Conservation (phyloP, 805 yeast genomes). For the Brettanomyces nanus region DNA sequence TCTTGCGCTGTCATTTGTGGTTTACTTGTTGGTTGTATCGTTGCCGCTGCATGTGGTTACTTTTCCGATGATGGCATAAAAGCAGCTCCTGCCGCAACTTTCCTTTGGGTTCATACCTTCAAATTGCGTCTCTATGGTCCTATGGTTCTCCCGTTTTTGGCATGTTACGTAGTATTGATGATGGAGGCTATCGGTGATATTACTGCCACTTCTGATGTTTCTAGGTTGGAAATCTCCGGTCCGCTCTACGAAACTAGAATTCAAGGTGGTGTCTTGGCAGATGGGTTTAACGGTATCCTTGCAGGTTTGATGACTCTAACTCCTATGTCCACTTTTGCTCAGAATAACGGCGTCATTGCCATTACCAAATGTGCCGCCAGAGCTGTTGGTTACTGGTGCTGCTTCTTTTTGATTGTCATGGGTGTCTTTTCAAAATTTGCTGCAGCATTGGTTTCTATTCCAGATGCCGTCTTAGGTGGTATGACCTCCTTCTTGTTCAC, state of each 20-base stretch:
- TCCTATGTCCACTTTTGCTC: constrained; percentile 92
- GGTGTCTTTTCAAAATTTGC: constrained; percentile 84
- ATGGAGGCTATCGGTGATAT: constrained; percentile 95
- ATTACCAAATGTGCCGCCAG: constrained; percentile 88
- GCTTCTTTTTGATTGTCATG: constrained; percentile 70
- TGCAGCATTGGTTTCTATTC: constrained; percentile 81
- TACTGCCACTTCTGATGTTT: constrained; percentile 90
- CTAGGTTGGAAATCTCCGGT: constrained; percentile 79
- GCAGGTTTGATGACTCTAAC: constrained; percentile 77
- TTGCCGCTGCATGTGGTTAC: constrained; percentile 86
- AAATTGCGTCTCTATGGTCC: constrained; percentile 74
- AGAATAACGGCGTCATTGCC: constrained; percentile 90
- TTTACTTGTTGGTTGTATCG: constrained; percentile 79
- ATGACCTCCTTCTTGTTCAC: constrained; percentile 59
- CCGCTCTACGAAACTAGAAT: constrained; percentile 71
- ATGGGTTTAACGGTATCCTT: constrained; percentile 67
- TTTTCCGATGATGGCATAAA: constrained; percentile 51
- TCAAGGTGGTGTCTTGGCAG: constrained; percentile 90
- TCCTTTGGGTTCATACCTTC: constrained; percentile 85
- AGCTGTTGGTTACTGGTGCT: constrained; percentile 47
- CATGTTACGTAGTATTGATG: constrained; percentile 72
- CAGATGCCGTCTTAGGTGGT: constrained; percentile 76
- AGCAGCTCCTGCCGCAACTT: constrained; percentile 73
- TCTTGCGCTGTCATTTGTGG: constrained; percentile 90
- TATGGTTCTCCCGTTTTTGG: constrained; percentile 74